Evolutionary conservation across 2,329 filamentous ascomycete genomes (phyloP).

Genomic region (Aspergillus ochraceus): DNA sequence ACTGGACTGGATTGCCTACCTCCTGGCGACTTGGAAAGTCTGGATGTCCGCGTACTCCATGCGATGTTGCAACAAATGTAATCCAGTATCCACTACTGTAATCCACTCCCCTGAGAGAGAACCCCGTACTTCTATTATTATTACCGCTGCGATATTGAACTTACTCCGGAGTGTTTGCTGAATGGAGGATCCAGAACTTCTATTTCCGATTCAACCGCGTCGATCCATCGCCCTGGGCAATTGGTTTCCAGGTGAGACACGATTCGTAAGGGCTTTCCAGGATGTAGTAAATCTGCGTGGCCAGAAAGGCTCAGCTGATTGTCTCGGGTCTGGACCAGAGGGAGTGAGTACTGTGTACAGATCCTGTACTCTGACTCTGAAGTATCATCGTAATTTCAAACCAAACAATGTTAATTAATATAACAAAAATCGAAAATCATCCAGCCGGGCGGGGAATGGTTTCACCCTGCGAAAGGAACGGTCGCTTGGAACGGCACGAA

Average conservation of each 20-base stretch:
- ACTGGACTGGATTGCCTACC: background rate
- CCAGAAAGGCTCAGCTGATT: background rate
- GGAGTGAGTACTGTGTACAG: too few relatives aligned
- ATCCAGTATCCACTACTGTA: too few relatives aligned
- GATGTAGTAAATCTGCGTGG: background rate
- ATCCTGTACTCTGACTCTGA: too few relatives aligned
- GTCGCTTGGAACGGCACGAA: background rate
- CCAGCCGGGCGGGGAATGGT: background rate
- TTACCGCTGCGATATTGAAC: background rate
- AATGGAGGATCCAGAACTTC: background rate
- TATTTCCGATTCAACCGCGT: background rate
- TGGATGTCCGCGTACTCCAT: too few relatives aligned
- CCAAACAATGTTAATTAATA: too few relatives aligned
- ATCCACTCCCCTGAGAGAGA: too few relatives aligned
- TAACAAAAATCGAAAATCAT: background rate
- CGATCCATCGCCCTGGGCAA: background rate
- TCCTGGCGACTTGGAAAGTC: too few relatives aligned
- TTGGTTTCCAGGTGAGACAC: slow-evolving; percentile 5
- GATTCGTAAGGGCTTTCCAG: slow-evolving; percentile 8
- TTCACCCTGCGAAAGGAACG: background rate
- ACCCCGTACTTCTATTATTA: background rate
- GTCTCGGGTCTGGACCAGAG: background rate
- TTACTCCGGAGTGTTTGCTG: background rate
- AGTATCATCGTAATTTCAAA: background rate
- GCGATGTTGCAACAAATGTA: background rate